Evolutionary conservation across 164 flowering plant species (phyloP), one percentile per base, ranked within the genome.

Genomic region (Dillenia turbinata): DNA sequence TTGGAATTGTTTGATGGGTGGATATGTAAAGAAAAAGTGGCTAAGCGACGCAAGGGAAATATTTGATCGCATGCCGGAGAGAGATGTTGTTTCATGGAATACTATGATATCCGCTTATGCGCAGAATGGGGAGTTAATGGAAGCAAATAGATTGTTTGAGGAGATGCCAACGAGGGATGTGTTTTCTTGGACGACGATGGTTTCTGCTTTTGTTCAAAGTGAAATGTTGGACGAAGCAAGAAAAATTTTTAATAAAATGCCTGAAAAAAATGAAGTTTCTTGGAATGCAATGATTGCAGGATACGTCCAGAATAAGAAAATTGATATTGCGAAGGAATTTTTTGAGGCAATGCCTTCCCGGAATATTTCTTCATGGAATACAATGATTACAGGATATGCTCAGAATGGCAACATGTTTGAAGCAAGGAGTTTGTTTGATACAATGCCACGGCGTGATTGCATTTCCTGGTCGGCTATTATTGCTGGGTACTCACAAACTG

Each of bases 391-490:
- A 7, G 96, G 97, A 15, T 90, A 85, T 83, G 84, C 88, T 51
- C 97, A 88, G 69, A 70, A 48, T 66, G 92, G 92, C 12, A 81
- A 88, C 40, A 69, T 88, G 33, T 71, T 69, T 57, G 66, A 26
- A 22, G 98, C 97, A 44, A 77, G 83, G 61, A 70, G 57, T 44
- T 63, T 93, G 64, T 93, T 93, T 52, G 78, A 85, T 69, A 73
- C 60, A 70, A 93, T 93, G 92, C 88, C 97, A 51, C 65, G 14
- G 52, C 86, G 83, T 57, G 98, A 93, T 69, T 81, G 83, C 24
- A 81, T 93, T 66, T 92, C 98, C 49, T 93, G 97, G 96, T 84
- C 97, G n/a, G 96, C 96, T 14, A 85, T 93, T 67, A 85, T 90
- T 71, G 80, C 97, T 56, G 96, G 90, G 1, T 88, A 87, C 79